Base-by-base conservation (phyloP, 2,329 filamentous ascomycete species). In the Calonectria hawksworthii region DNA sequence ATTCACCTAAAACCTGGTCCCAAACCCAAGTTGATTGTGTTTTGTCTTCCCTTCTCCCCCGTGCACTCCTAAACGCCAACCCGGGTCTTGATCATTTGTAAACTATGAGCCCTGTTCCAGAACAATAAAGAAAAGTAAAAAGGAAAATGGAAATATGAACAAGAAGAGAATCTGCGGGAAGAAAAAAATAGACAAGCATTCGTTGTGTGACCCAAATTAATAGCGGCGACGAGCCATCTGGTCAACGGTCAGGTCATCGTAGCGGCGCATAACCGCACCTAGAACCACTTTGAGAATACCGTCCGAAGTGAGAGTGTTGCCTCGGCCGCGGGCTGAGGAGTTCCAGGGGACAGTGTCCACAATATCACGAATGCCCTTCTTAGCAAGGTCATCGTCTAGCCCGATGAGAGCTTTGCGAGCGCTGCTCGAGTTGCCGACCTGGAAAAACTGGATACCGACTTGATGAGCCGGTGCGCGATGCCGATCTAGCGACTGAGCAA, bases 391-490 rank as follows among this genome's bases (percentile, higher is more conserved):
- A 83, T 98, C 94, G 82, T 99, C 96, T 10, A 99, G 88, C 61
- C 93, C 89, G 78, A 90, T 87, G 50, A 99, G 87, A 70, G 93
- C 92, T 77, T 88, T 85, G 1, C 89, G 88, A 0, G 96, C 96
- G 0, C 85, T 87, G 0, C 86, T 82, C 79, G 98, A 95, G 65
- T 91, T 89, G 72, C 97, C 96, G 56, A 99, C 94, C 85, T 98
- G 96, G 88, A 99, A 98, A 87, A 99, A 99, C 84, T 99, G 96
- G 72, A 99, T 92, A 41, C 96, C 96, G 11, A 98, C 88, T 86
- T 99, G 97, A 88, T 94, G 94, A 0, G 93, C 89, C 5, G 93
- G 92, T 0, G 95, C 95, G 11, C 93, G 89, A 10, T 94, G 83
- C 67, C 85, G 85, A 81, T 97, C 94, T 38, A 99, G 90, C 81